These are phyloP conservation scores for Nigrospora osmanthi DNA, from an alignment of 2,329 filamentous ascomycete genomes.

Conservation along the genomic window DNA sequence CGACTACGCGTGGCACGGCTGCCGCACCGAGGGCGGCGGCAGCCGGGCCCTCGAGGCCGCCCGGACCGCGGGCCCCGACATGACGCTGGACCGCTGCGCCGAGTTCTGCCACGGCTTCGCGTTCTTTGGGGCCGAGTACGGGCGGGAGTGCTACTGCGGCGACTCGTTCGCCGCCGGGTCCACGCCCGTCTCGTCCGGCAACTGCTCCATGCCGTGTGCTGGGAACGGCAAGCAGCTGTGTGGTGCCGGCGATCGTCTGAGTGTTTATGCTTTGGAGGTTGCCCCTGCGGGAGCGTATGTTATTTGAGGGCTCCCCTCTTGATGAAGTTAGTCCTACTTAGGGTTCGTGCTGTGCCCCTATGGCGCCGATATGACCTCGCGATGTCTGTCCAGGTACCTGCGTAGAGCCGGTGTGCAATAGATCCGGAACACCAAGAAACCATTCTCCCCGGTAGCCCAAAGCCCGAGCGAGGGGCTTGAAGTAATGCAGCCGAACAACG, in stretches of 20 bases:
- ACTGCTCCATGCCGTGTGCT: conserved; percentile 4
- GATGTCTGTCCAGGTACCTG: too few relatives aligned
- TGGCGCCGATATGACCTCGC: too few relatives aligned
- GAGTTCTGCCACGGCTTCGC: conserved; percentile 19
- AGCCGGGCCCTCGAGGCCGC: conserved; percentile 21
- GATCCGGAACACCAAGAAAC: too few relatives aligned
- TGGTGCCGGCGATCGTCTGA: conserved; percentile 21
- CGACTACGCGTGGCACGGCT: conserved; percentile 24
- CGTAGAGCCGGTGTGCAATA: too few relatives aligned
- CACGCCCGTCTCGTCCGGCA: neutral
- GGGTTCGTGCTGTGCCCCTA: too few relatives aligned
- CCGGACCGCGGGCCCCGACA: conserved; percentile 13
- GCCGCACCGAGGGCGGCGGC: conserved; percentile 24
- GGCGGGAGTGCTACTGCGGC: conserved; percentile 27
- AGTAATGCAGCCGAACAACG: too few relatives aligned
- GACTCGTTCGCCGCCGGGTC: conserved; percentile 20
- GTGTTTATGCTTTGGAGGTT: conserved; percentile 12
- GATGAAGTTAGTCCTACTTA: too few relatives aligned
- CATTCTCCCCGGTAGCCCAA: too few relatives aligned
- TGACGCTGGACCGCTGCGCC: conserved; percentile 25
- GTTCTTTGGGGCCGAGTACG: conserved; percentile 26
- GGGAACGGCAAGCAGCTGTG: conserved; percentile 14
- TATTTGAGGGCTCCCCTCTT: too few relatives aligned
- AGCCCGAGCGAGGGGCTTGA: too few relatives aligned
- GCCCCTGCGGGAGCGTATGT: too few relatives aligned